Base-by-base conservation (phyloP, 2,329 filamentous ascomycete genomes). In the Thermoascus crustaceus region DNA sequence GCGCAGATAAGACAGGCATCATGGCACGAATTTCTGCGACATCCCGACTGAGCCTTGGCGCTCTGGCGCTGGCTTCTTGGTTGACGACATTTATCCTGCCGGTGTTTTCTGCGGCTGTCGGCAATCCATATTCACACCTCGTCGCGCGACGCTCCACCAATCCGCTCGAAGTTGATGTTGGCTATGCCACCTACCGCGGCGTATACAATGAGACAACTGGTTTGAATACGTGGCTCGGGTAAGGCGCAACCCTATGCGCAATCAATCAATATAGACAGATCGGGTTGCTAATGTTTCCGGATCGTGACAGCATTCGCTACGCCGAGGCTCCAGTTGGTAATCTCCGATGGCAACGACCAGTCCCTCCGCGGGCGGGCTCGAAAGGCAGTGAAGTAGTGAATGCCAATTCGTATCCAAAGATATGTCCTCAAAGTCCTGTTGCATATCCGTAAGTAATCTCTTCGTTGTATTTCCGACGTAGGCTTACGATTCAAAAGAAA, bases 221-320 rank as follows among this genome's bases (percentile, higher is more conserved):
- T 3, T 30, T 70, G 7, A 69, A 71, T 39, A 50, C 59, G 11
- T 72, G 61, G 55, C 63, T 60, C 47, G 67, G 69, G 67, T 65
- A 55, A 23, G 37, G 29, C 8, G 10, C 8, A 1, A 10, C 11
- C 22, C n/a, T n/a, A n/a, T n/a, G n/a, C n/a, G n/a, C n/a, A n/a
- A n/a, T n/a, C n/a, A n/a, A n/a, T n/a, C 2, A 9, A 13, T 5
- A 20, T n/a, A n/a, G 9, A 13, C 25, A 30, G n/a, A 11, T 30
- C 8, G 11, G 1, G 16, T 10, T 32, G 6, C 32, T 20, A 27
- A 29, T 20, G 5, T 9, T 25, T 17, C 45, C 10, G 47, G 46
- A 20, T 38, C 44, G 26, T 23, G 9, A 13, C 34, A 58, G 55
- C 13, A 54, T 60, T 26, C 56, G 54, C n/a, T 60, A 52, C 38